Evolutionary conservation across 257 asterid species (phyloP).

Genomic region (Primulina tabacum): DNA sequence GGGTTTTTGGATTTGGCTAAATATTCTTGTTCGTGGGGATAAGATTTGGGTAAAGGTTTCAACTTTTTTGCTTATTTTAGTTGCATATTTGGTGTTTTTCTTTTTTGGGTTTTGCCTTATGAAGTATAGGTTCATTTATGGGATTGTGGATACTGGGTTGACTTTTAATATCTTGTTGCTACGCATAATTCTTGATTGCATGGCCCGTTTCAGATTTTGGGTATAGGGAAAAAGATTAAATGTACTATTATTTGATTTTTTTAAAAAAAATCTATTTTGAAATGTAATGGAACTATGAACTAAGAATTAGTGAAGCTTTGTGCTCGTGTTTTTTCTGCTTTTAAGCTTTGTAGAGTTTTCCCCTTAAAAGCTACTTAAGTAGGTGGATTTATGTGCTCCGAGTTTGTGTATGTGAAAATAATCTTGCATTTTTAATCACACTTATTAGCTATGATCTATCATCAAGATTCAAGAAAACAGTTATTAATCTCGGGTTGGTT

Average conservation of each 20-base stretch:
- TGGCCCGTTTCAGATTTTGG: slow-evolving; percentile 9
- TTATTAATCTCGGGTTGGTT: not conserved
- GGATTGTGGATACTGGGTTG: slow-evolving; percentile 8
- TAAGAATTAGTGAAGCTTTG: not conserved
- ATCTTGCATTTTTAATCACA: not conserved
- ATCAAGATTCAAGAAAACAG: not conserved
- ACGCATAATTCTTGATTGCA: slow-evolving; percentile 20
- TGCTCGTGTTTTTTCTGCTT: not conserved
- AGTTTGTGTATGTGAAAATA: not conserved
- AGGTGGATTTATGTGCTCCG: not conserved
- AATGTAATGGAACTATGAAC: not conserved
- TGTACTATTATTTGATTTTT: too few relatives aligned
- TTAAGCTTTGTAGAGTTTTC: not conserved
- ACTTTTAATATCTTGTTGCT: slow-evolving; percentile 2
- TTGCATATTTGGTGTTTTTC: slow-evolving; percentile 18
- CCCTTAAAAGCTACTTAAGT: not conserved
- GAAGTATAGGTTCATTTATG: not conserved
- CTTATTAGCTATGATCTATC: not conserved
- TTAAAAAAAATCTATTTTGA: too few relatives aligned
- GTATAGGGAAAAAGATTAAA: not conserved
- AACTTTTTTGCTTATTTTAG: slow-evolving; percentile 20
- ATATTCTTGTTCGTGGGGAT: slow-evolving; percentile 15
- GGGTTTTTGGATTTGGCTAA: not conserved
- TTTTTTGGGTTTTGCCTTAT: not conserved
- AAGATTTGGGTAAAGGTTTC: slow-evolving; percentile 29